These are phyloP conservation scores for Theobroma grandiflorum DNA, from an alignment of 441 rosid species.

Conservation along the genomic window DNA sequence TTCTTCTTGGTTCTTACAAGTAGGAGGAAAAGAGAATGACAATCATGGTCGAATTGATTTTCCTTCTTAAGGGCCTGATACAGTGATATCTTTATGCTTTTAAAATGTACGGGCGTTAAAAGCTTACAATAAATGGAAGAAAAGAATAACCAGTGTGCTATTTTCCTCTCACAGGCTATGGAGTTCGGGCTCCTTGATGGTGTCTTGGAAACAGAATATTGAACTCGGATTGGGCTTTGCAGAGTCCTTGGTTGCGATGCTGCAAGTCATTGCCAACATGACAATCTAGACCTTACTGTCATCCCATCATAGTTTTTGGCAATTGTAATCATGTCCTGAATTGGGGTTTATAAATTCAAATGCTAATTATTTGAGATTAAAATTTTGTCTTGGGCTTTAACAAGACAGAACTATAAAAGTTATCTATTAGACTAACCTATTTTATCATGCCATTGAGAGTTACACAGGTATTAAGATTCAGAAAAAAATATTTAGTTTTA, in stretches of 20 bases:
- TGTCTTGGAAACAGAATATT: constrained; percentile 76
- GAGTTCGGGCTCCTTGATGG: constrained; percentile 88
- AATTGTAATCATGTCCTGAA: constrained; percentile 3
- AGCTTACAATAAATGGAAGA: not conserved
- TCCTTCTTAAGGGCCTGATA: not conserved
- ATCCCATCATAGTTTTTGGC: not conserved
- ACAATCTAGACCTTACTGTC: not conserved
- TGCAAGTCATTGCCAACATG: constrained; percentile 11
- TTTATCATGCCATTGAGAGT: not conserved
- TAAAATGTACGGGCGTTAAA: not conserved
- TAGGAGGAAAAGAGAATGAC: not conserved
- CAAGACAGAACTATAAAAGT: not conserved
- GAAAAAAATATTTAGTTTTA: too few species aligned
- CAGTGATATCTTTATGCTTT: not conserved
- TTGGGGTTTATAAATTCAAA: not conserved
- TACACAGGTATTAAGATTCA: too few species aligned
- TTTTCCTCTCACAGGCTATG: constrained; percentile 68
- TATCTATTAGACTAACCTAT: not conserved
- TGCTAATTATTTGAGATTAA: constrained; percentile 13
- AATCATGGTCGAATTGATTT: not conserved
- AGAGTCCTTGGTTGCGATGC: not conserved
- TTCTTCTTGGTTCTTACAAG: not conserved
- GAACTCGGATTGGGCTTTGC: constrained; percentile 23
- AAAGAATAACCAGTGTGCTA: not conserved
- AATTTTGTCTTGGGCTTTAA: not conserved